Evolutionary conservation across 2,329 filamentous ascomycete genomes (phyloP).

Genomic region (Fusarium brevicatenulatum): DNA sequence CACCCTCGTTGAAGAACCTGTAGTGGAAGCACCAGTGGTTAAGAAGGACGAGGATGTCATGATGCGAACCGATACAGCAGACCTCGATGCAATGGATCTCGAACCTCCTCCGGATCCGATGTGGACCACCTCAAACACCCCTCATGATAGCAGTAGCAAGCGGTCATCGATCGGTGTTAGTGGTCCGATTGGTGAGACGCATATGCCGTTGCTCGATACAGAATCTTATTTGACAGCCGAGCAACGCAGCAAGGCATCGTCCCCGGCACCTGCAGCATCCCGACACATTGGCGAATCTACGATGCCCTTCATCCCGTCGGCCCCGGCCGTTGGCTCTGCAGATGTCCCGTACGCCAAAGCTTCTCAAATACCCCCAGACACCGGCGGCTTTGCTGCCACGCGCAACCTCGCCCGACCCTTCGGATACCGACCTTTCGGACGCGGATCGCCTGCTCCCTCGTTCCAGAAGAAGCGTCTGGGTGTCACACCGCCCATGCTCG

Average conservation of each 20-base stretch:
- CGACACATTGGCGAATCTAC: constrained; percentile 40
- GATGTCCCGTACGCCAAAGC: constrained; percentile 40
- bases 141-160: constrained; percentile 36
- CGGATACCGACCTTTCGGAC: constrained; percentile 53
- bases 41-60: constrained; percentile 40
- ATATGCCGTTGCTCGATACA: constrained; percentile 40
- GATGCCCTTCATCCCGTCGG: constrained; percentile 41
- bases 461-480: constrained; percentile 61
- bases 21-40: constrained; percentile 18
- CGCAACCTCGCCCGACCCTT: constrained; percentile 48
- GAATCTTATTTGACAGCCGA: constrained; percentile 37
- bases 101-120: constrained; percentile 53
- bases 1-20: constrained; percentile 35
- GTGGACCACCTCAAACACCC: constrained; percentile 54
- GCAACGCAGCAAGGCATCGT: constrained; percentile 33
- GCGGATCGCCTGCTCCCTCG: constrained; percentile 48
- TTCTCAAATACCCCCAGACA: constrained; percentile 54
- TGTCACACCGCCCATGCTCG: constrained; percentile 86
- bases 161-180: constrained; percentile 43
- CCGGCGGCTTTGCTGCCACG: constrained; percentile 50
- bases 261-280: constrained; percentile 31
- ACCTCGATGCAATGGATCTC: constrained; percentile 56
- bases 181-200: constrained; percentile 42
- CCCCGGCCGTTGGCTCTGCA: constrained; percentile 30
- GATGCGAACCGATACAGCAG: constrained; percentile 52